phyloP scores from a whole-genome alignment of 371 early-diverging fungal species.

The Mortierella sp. region DNA sequence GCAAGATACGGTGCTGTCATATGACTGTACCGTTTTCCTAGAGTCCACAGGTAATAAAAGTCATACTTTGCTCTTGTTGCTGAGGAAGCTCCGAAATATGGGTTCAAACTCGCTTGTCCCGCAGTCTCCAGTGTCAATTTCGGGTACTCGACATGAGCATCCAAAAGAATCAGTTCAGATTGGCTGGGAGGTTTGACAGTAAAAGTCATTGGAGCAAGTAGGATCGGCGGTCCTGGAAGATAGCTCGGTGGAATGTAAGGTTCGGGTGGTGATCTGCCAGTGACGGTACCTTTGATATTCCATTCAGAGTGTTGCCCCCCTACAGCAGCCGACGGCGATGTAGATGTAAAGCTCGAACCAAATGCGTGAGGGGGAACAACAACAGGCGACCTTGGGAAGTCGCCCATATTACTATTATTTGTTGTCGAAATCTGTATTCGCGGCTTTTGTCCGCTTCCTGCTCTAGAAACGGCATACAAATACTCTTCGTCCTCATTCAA shows the following conservation, averaged over 20 bases:
- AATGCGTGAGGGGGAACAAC: slow-evolving; percentile 1
- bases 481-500: slow-evolving; percentile 41
- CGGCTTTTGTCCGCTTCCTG: background rate
- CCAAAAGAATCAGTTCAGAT: slow-evolving; percentile 48
- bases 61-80: slow-evolving; percentile 47
- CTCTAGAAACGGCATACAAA: slow-evolving; percentile 29
- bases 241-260: slow-evolving; percentile 1
- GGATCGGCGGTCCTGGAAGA: slow-evolving; percentile 43
- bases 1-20: slow-evolving; percentile 4
- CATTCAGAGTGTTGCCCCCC: background rate
- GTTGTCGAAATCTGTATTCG: slow-evolving; percentile 7
- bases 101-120: slow-evolving; percentile 47
- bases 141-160: slow-evolving; percentile 52
- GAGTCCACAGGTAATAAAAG: slow-evolving; percentile 51
- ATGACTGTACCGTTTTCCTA: slow-evolving; percentile 48
- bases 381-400: background rate
- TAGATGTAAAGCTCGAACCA: background rate
- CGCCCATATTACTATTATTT: background rate
- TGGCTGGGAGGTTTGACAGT: slow-evolving; percentile 30
- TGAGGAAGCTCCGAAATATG: slow-evolving; percentile 43
- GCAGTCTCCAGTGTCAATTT: slow-evolving; percentile 50
- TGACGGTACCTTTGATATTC: background rate
- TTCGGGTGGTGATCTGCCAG: background rate
- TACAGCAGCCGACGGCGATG: background rate
- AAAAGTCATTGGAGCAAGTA: slow-evolving; percentile 25